These are phyloP conservation scores for Pseudoneurospora amorphoporcata DNA, from an alignment of 495 filamentous ascomycete genomes.

Conservation along the genomic window DNA sequence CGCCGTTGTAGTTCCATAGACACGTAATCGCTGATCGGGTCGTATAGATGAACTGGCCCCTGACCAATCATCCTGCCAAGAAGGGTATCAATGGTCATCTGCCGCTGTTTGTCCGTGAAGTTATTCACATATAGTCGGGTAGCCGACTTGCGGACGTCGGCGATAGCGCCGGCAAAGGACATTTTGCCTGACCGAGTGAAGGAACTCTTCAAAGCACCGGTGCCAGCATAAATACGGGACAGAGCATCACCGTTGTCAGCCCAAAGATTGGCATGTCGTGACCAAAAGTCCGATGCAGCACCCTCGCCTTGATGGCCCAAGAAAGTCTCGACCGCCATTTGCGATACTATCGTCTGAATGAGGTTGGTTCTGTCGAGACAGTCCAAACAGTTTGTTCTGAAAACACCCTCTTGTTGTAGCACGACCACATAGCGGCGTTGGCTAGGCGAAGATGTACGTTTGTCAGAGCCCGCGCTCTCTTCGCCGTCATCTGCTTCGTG, in stretches of 20 bases:
- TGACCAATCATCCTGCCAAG: slow-evolving; percentile 79
- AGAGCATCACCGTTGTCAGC: slow-evolving; percentile 97
- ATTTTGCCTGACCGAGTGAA: slow-evolving; percentile 96
- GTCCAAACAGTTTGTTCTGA: slow-evolving; percentile 92
- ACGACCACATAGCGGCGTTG: slow-evolving; percentile 52
- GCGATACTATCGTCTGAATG: slow-evolving; percentile 88
- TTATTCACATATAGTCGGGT: slow-evolving; percentile 94
- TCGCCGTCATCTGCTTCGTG: slow-evolving; percentile 49
- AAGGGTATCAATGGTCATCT: slow-evolving; percentile 89
- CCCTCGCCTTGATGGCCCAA: slow-evolving; percentile 54
- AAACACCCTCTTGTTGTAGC: slow-evolving; percentile 86
- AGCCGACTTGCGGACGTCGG: slow-evolving; percentile 89
- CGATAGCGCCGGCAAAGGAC: slow-evolving; percentile 88
- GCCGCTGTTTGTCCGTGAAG: slow-evolving; percentile 84
- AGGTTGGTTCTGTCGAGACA: slow-evolving; percentile 94
- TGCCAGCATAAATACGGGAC: slow-evolving; percentile 93
- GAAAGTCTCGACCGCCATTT: slow-evolving; percentile 79
- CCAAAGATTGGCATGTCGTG: slow-evolving; percentile 85
- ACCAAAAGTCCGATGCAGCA: slow-evolving; percentile 72
- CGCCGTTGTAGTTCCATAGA: slow-evolving; percentile 58
- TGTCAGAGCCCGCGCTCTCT: slow-evolving; percentile 4
- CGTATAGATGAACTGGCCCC: slow-evolving; percentile 71
- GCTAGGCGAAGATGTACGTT: slow-evolving; percentile 11
- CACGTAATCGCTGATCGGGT: slow-evolving; percentile 89
- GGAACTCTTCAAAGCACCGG: slow-evolving; percentile 87